A percentile compares a stretch with the other conserved stretches of the same genome.
phyloP scores from a whole-genome alignment of 2,329 filamentous ascomycete species.

The Tolypocladium endophyticum region DNA sequence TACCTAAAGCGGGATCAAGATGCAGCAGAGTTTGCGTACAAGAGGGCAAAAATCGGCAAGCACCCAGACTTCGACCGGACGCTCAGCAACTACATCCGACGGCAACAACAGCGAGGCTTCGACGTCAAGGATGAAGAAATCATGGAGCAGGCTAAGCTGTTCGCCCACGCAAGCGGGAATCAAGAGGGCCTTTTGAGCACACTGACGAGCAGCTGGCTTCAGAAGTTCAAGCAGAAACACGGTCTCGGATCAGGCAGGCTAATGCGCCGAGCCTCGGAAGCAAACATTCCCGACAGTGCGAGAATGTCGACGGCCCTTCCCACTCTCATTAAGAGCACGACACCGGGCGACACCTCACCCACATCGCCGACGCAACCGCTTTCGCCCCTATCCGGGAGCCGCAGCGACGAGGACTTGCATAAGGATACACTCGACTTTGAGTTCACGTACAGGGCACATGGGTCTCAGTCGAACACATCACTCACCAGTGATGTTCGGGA shows the following conservation, averaged over 20 bases:
- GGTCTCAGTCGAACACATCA: constrained; percentile 23
- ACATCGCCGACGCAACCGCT: constrained; percentile 56
- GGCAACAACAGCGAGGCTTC: constrained; percentile 66
- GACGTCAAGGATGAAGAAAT: constrained; percentile 72
- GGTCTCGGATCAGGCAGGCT: constrained; percentile 39
- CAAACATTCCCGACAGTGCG: constrained; percentile 60
- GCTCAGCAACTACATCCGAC: constrained; percentile 76
- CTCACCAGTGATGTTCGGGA: constrained; percentile 20
- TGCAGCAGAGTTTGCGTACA: constrained; percentile 47
- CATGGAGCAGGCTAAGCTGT: constrained; percentile 72
- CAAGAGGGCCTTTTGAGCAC: constrained; percentile 62
- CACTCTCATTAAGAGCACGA: constrained; percentile 21
- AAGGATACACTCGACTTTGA: constrained; percentile 23
- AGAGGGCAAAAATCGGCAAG: constrained; percentile 67
- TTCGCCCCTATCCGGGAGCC: constrained; percentile 59
- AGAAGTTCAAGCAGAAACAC: constrained; percentile 93
- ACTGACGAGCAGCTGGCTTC: constrained; percentile 71
- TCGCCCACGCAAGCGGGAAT: constrained; percentile 58
- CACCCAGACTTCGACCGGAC: constrained; percentile 86
- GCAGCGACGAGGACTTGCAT: constrained; percentile 60
- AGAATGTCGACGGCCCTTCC: constrained; percentile 40
- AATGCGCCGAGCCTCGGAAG: constrained; percentile 49
- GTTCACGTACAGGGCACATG: constrained; percentile 21
- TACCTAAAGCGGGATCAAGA: constrained; percentile 79
- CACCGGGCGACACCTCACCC: constrained; percentile 54